Conservation (phyloP, 768 basidiomycete genomes). For the Agaricus blazei region DNA sequence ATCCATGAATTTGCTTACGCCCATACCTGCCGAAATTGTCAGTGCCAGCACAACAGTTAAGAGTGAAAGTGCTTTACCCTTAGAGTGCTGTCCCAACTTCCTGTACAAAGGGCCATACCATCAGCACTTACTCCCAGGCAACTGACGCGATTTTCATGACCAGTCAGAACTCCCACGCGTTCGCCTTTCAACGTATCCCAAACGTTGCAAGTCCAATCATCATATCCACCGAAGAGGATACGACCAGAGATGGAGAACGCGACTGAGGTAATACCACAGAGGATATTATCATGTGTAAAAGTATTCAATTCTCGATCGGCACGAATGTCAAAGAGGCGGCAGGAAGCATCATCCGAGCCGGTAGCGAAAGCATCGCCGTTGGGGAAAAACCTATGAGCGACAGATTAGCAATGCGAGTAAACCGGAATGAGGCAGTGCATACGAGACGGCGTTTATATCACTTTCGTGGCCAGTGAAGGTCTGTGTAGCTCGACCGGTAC, state of each 20-base stretch:
- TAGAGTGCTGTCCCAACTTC: constrained; percentile 96
- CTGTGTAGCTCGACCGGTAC: constrained; percentile 95
- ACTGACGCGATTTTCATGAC: constrained; percentile 97
- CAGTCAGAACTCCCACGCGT: constrained; percentile 93
- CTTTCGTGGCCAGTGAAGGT: constrained; percentile 99
- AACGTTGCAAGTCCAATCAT: constrained; percentile 99
- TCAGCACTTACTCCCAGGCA: constrained; percentile 95
- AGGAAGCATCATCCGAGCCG: constrained; percentile 98
- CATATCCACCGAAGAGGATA: constrained; percentile 97
- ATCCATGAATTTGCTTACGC: constrained; percentile 44
- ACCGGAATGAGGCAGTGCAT: constrained; percentile 28
- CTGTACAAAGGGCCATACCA: constrained; percentile 98
- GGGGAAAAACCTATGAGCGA: constrained; percentile 83
- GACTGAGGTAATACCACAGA: constrained; percentile 98
- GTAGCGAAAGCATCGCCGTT: constrained; percentile 99
- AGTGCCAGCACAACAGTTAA: constrained; percentile 4
- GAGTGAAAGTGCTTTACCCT: constrained; percentile 52
- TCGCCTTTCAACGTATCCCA: constrained; percentile 99
- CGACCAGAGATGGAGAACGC: constrained; percentile 98
- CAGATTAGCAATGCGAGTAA: constrained; percentile 11
- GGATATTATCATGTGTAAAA: constrained; percentile 97
- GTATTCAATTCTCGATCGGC: constrained; percentile 96
- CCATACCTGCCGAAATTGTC: constrained; percentile 58
- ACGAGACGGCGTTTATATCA: constrained; percentile 99
- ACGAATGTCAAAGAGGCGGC: constrained; percentile 95